Conservation (phyloP, 495 filamentous ascomycete genomes). For the Aspergillus ostianus region DNA sequence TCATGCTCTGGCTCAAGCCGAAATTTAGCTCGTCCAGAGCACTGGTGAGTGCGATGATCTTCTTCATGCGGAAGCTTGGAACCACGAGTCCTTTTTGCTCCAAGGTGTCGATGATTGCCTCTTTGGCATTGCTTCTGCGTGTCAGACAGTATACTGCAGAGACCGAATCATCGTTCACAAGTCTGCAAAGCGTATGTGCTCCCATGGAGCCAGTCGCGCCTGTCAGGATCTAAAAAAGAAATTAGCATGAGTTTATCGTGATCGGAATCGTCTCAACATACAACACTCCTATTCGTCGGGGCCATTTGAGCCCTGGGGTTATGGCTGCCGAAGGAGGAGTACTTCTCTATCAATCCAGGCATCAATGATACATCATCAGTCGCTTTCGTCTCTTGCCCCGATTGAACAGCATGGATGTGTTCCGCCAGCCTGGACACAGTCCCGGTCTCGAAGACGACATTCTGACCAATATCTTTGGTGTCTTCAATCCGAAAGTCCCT, state of each 20-base stretch:
- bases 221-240: conserved; percentile 48
- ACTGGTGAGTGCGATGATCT: conserved; percentile 41
- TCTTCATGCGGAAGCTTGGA: conserved; percentile 22
- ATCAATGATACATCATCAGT: conserved; percentile 38
- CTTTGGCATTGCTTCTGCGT: conserved; percentile 29
- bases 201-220: conserved; percentile 61
- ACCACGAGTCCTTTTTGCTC: conserved; percentile 30
- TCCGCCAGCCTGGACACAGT: conserved; percentile 45
- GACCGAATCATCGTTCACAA: conserved; percentile 44
- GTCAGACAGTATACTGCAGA: conserved; percentile 54
- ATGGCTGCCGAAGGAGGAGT: conserved; percentile 44
- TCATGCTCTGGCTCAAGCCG: conserved; percentile 35
- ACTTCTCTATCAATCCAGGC: conserved; percentile 47
- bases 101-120: conserved; percentile 34
- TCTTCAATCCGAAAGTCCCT: conserved; percentile 40
- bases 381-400: conserved; percentile 19
- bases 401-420: conserved; percentile 43
- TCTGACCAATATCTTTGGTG: conserved; percentile 32
- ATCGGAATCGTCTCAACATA: conserved; percentile 23
- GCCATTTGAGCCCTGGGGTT: conserved; percentile 20
- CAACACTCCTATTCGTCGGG: conserved; percentile 37
- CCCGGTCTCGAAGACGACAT: conserved; percentile 53
- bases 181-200: conserved; percentile 49
- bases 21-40: conserved; percentile 41
- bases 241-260: conserved; percentile 8